A percentile compares a stretch with the other conserved stretches of the same genome.
Conservation (phyloP, 1,284 basidiomycete species). For the Naganishia sp. region DNA sequence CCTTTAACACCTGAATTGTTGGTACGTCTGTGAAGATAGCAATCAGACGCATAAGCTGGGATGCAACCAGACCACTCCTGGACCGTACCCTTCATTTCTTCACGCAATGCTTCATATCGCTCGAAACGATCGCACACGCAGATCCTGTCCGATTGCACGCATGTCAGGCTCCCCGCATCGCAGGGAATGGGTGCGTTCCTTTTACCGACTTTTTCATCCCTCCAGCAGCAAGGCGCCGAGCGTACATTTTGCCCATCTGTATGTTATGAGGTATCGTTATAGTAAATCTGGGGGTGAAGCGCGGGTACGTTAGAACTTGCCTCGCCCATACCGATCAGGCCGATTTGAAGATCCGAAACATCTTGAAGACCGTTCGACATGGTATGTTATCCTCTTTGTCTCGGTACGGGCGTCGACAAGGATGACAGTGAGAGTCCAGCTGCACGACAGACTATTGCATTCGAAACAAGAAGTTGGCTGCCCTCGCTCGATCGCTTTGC, state of each 20-base stretch:
- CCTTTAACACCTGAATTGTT: constrained; percentile 31
- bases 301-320: constrained; percentile 47
- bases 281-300: background rate
- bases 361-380: constrained; percentile 16
- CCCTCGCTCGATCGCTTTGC: background rate
- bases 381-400: too few relatives aligned
- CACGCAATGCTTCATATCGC: constrained; percentile 67
- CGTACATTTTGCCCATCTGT: constrained; percentile 94
- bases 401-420: background rate
- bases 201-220: constrained; percentile 77
- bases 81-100: constrained; percentile 64
- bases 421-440: too few relatives aligned
- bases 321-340: constrained; percentile 83
- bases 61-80: background rate
- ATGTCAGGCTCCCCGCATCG: constrained; percentile 7
- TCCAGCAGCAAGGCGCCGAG: constrained; percentile 68
- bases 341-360: constrained; percentile 56
- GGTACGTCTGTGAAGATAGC: constrained; percentile 25
- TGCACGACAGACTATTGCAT: too few relatives aligned
- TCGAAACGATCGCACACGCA: constrained; percentile 87
- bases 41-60: background rate
- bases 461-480: background rate
- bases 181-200: background rate
- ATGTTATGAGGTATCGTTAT: constrained; percentile 29
- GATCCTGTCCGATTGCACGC: constrained; percentile 60